Evolutionary conservation across 441 rosid species (phyloP), one percentile per base, ranked within the genome.

Genomic region (Pelargonium cotyledonis): DNA sequence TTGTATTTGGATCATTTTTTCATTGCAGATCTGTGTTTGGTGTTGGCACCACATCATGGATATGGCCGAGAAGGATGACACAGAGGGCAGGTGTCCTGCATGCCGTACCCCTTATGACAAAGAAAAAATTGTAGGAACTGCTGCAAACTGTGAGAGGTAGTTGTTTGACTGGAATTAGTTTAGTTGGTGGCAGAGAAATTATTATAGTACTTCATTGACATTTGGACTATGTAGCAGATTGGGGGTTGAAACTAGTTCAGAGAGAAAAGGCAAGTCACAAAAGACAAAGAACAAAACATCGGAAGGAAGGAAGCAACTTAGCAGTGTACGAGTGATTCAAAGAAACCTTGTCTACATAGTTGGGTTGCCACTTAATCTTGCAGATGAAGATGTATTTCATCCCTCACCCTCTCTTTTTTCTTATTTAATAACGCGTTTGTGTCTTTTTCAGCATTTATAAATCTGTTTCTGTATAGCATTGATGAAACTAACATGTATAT

Each of bases 21-120:
- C 35, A 65, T 63, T 35, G 15, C 67, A 84, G 90, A 77, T 86
- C 57, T 86, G 90, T 79, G 90, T 86, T 64, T 86, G 90, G 88
- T 86, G 90, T 65, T 86, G 90, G 90, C 79, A 84, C 74, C 86
- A 84, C 35, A 70, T 86, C 9, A 81, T 80, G 83, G 85, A 86
- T 15, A 81, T 86, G 90, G 88, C 90, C 51, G 90, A 84, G 76
- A 86, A 79, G 83, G 83, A 80, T 75, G 76, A 64, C 3, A 71
- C 78, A 5, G 88, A 84, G 74, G 90, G 90, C 14, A 81, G 86
- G 38, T 86, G 88, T 65, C 90, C 90, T 4, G 90, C 90, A 60
- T 86, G 88, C 62, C 88, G 88, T 19, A 68, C 76, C 21, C 72
- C 85, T 43, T 86, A 86, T 75, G 88, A 86, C 80, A 86, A 77